These are phyloP conservation scores for Lactarius tabidus DNA, from an alignment of 768 basidiomycete species.

Conservation along the genomic window DNA sequence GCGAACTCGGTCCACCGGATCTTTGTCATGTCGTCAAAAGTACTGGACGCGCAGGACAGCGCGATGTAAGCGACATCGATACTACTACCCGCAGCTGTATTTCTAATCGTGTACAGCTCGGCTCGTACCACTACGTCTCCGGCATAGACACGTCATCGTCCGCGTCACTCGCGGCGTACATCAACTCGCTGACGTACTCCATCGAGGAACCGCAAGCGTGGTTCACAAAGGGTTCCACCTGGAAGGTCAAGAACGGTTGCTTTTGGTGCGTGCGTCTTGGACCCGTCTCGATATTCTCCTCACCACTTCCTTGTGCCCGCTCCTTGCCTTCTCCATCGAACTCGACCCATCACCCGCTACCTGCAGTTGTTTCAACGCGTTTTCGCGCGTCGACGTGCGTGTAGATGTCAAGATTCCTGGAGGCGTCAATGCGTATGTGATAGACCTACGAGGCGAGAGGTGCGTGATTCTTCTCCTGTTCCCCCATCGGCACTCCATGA, in stretches of 20 bases:
- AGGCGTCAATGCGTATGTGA: constrained; percentile 89
- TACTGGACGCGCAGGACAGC: constrained; percentile 74
- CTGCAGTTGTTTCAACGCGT: constrained; percentile 94
- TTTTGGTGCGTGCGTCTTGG: constrained; percentile 63
- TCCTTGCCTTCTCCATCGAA: neutral
- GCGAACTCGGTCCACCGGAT: constrained; percentile 97
- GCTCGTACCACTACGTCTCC: constrained; percentile 96
- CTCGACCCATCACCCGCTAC: neutral
- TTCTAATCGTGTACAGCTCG: constrained; percentile 49
- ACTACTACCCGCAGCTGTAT: constrained; percentile 5
- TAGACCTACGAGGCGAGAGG: constrained; percentile 93
- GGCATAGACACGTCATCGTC: constrained; percentile 99
- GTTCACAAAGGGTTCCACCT: constrained; percentile 80
- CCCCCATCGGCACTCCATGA: neutral
- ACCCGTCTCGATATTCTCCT: neutral
- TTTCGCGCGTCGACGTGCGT: constrained; percentile 92
- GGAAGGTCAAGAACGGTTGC: constrained; percentile 91
- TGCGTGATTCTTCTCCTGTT: constrained; percentile 36
- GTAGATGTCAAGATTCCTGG: constrained; percentile 99
- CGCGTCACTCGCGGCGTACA: constrained; percentile 94
- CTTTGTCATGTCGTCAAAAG: constrained; percentile 94
- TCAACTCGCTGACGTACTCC: constrained; percentile 95
- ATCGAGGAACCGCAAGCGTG: constrained; percentile 89
- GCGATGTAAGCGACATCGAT: constrained; percentile 61
- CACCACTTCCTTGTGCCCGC: neutral